Conservation (phyloP, 1,139 yeast genomes). For the Kluyveromyces sp. region DNA sequence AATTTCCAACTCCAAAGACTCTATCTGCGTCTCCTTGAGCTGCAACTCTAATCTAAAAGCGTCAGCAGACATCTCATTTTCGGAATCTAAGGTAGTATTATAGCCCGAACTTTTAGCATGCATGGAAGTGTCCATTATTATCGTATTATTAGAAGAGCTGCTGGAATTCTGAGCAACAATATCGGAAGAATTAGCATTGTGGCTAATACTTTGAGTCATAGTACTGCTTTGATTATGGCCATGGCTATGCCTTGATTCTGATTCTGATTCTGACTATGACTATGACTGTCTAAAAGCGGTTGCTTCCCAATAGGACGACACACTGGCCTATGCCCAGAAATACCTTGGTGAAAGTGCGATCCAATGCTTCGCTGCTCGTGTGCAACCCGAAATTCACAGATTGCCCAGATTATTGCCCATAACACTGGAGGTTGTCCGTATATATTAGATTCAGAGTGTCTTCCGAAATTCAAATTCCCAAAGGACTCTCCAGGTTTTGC, state of each 20-base stretch:
- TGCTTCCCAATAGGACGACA: conserved; percentile 3
- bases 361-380: background rate
- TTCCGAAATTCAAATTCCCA: conserved; percentile 8
- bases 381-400: background rate
- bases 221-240: too few species aligned
- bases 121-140: conserved; percentile 6
- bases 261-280: too few species aligned
- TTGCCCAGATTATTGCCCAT: conserved; percentile 3
- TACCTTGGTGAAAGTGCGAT: background rate
- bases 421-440: conserved; percentile 10
- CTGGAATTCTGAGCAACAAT: background rate
- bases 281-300: background rate
- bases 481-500: conserved; percentile 8
- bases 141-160: conserved; percentile 3
- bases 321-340: background rate
- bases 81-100: conserved; percentile 9
- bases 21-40: conserved; percentile 35
- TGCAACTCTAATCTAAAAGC: conserved; percentile 26
- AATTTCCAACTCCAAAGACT: conserved; percentile 33
- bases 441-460: conserved; percentile 6
- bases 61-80: background rate
- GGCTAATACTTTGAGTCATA: too few species aligned
- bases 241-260: too few species aligned
- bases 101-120: conserved; percentile 8
- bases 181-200: too few species aligned